These are phyloP conservation scores for Cercospora nicotianae DNA, from an alignment of 2,329 filamentous ascomycete species.

Conservation along the genomic window DNA sequence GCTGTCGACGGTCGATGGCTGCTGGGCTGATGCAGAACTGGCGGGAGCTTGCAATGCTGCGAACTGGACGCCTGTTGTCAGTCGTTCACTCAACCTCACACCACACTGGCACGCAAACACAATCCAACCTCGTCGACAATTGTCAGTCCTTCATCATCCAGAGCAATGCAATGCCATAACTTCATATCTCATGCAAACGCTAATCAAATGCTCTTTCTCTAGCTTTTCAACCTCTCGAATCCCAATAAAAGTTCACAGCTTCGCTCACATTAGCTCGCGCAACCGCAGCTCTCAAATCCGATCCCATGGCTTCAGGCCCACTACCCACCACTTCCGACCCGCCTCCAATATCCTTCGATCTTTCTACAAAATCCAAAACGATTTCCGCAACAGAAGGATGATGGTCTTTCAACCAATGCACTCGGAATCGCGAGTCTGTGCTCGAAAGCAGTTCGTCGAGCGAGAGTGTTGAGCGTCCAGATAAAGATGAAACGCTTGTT, in stretches of 20 bases:
- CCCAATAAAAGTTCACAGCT: slow-evolving; percentile 31
- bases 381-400: slow-evolving; percentile 30
- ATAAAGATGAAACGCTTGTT: slow-evolving; percentile 1
- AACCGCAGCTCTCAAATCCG: slow-evolving; percentile 31
- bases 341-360: slow-evolving; percentile 26
- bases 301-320: slow-evolving; percentile 34
- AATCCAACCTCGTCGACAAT: not conserved
- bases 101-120: too few species aligned
- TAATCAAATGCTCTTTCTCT: not conserved
- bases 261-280: slow-evolving; percentile 18
- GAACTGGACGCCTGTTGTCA: too few species aligned
- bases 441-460: slow-evolving; percentile 23
- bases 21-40: too few species aligned
- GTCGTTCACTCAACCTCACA: too few species aligned
- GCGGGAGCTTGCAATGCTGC: too few species aligned
- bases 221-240: slow-evolving; percentile 28
- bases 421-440: slow-evolving; percentile 23
- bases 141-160: too few species aligned
- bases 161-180: not conserved
- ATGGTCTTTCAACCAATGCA: slow-evolving; percentile 29
- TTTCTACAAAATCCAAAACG: slow-evolving; percentile 30
- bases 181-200: not conserved
- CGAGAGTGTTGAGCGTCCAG: slow-evolving; percentile 1
- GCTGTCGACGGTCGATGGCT: too few species aligned
- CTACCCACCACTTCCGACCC: slow-evolving; percentile 32